Conservation (phyloP, 2,329 filamentous ascomycete species). For the Trichoderma endophyticum region DNA sequence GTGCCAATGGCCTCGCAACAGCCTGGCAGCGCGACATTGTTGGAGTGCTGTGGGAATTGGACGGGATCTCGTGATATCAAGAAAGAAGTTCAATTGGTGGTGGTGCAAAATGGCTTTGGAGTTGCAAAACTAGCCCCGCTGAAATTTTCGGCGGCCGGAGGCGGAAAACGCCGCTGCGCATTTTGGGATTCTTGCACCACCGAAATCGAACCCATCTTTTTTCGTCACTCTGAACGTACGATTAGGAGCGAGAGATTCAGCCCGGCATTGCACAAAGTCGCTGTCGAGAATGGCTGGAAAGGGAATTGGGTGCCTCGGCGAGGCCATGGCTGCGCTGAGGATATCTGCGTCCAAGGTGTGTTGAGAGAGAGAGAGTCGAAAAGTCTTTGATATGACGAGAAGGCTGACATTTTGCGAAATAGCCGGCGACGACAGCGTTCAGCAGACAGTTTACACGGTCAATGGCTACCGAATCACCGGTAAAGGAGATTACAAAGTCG, state of each 20-base stretch:
- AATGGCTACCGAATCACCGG: slow-evolving; percentile 53
- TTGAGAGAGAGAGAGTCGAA: not conserved
- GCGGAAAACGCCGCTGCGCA: slow-evolving; percentile 22
- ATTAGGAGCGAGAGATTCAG: too few relatives aligned
- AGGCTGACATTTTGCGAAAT: not conserved
- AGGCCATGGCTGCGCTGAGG: slow-evolving; percentile 51
- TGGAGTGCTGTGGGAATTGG: not conserved
- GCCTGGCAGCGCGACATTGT: slow-evolving; percentile 59
- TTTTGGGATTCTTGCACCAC: not conserved
- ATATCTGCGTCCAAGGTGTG: slow-evolving; percentile 42
- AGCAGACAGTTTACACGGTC: slow-evolving; percentile 48
- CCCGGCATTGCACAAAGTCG: slow-evolving; percentile 19
- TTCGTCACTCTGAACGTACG: not conserved
- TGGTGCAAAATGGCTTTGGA: slow-evolving; percentile 26
- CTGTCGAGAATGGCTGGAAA: slow-evolving; percentile 34
- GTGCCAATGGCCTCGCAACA: slow-evolving; percentile 54
- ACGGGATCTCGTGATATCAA: not conserved
- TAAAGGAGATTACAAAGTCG: slow-evolving; percentile 37
- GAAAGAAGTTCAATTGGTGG: slow-evolving; percentile 2
- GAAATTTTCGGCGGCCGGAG: slow-evolving; percentile 25
- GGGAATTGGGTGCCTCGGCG: slow-evolving; percentile 48
- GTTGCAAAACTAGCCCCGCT: slow-evolving; percentile 27
- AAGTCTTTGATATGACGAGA: not conserved
- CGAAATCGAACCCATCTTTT: not conserved
- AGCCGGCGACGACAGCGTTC: slow-evolving; percentile 36